Percentiles rank a stretch among this genome's conserved stretches.
Evolutionary conservation across 2,329 filamentous ascomycete species (phyloP).

Genomic region (Zasmidium citrigriseum): DNA sequence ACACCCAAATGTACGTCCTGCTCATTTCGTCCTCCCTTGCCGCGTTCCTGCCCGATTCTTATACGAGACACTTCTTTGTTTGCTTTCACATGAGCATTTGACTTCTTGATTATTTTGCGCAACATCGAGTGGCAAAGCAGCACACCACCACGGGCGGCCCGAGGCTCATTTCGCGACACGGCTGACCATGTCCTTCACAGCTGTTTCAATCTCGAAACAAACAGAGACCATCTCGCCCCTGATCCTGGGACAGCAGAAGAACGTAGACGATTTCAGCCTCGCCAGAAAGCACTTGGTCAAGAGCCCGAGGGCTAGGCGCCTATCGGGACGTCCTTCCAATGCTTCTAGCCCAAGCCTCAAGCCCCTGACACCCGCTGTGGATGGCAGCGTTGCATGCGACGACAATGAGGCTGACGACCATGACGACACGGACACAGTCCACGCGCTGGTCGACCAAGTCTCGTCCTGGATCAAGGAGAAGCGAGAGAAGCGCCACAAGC

Average conservation of each 20-base stretch:
- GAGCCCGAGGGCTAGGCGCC: slow-evolving; percentile 39
- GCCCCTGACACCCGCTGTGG: slow-evolving; percentile 14
- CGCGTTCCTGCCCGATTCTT: neutral
- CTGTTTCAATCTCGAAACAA: slow-evolving; percentile 47
- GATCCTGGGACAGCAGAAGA: slow-evolving; percentile 48
- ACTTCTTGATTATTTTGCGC: neutral
- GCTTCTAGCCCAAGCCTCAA: slow-evolving; percentile 24
- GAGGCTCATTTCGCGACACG: neutral
- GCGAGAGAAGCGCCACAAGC: slow-evolving; percentile 63
- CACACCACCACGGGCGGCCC: neutral
- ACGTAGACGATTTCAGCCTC: slow-evolving; percentile 43
- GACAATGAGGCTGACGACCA: slow-evolving; percentile 11
- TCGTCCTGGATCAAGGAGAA: slow-evolving; percentile 83
- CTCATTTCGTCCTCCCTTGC: slow-evolving; percentile 6
- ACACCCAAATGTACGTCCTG: slow-evolving; percentile 32
- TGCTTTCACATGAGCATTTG: neutral
- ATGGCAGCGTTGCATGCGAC: slow-evolving; percentile 6
- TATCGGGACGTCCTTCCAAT: slow-evolving; percentile 44
- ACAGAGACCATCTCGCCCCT: slow-evolving; percentile 50
- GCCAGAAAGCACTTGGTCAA: slow-evolving; percentile 41
- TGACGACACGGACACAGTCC: slow-evolving; percentile 14
- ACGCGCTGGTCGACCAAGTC: slow-evolving; percentile 60
- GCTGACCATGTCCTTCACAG: slow-evolving; percentile 33
- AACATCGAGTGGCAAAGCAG: neutral
- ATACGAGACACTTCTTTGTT: neutral